Conservation (phyloP, 805 yeast genomes). For the Nakazawaea siamensis region DNA sequence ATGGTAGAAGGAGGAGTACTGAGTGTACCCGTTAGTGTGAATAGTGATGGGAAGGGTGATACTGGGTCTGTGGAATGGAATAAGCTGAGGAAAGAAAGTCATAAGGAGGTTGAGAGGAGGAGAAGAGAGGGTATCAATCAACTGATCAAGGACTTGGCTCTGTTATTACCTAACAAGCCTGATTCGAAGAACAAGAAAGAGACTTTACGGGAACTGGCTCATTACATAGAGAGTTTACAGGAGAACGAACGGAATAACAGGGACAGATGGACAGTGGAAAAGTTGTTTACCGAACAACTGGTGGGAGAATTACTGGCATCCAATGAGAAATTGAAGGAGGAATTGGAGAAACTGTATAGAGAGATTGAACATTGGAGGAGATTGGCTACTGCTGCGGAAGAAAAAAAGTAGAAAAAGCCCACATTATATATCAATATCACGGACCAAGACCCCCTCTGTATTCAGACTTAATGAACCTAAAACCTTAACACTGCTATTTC, state of each 20-base stretch:
- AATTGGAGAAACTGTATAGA: conserved; percentile 85
- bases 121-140: conserved; percentile 82
- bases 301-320: conserved; percentile 76
- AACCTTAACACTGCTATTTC: conserved; percentile 43
- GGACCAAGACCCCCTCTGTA: conserved; percentile 51
- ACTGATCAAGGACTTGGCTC: conserved; percentile 78
- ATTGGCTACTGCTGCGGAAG: conserved; percentile 12
- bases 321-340: conserved; percentile 81
- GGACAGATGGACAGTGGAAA: conserved; percentile 94
- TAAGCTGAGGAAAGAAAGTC: conserved; percentile 76
- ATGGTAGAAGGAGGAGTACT: too few species aligned
- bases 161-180: conserved; percentile 71
- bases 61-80: conserved; percentile 86
- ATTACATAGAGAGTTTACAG: conserved; percentile 80
- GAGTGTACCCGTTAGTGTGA: too few species aligned
- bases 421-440: conserved; percentile 41
- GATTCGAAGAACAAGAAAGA: conserved; percentile 87
- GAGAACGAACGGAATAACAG: conserved; percentile 84
- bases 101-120: conserved; percentile 91
- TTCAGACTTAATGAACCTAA: conserved; percentile 56
- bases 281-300: conserved; percentile 85
- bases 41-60: conserved; percentile 10
- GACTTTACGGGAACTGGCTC: conserved; percentile 80
- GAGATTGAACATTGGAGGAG: conserved; percentile 82
- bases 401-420: too few species aligned